Conservation (phyloP, 306 rosid genomes). For the Amphicarpaea edgeworthii region DNA sequence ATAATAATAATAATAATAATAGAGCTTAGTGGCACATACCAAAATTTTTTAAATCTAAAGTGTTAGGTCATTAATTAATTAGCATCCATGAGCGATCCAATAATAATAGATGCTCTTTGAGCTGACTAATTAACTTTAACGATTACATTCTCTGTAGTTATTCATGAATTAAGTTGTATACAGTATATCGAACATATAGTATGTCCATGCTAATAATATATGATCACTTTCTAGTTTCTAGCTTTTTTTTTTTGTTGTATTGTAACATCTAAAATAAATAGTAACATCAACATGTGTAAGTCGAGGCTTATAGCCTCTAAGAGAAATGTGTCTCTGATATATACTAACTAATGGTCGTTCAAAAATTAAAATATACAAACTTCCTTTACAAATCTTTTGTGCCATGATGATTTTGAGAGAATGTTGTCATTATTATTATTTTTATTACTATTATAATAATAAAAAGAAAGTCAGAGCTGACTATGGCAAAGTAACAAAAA, state of each 20-base stretch:
- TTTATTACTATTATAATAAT: no score
- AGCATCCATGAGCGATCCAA: slow-evolving; percentile 10
- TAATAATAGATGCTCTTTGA: background rate
- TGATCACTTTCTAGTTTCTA: background rate
- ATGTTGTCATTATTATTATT: background rate
- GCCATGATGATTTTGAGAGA: slow-evolving; percentile 20
- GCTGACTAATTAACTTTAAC: background rate
- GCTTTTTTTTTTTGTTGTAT: background rate
- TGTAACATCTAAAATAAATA: background rate
- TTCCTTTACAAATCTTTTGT: slow-evolving; percentile 26
- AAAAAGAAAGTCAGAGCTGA: slow-evolving; percentile 16
- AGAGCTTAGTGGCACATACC: slow-evolving; percentile 10
- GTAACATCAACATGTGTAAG: background rate
- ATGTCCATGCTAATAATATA: background rate
- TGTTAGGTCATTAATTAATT: background rate
- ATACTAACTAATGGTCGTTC: background rate
- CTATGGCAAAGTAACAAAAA: slow-evolving; percentile 14
- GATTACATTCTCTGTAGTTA: background rate
- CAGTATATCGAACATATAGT: background rate
- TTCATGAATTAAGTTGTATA: slow-evolving; percentile 2
- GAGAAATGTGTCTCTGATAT: background rate
- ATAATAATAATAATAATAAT: background rate
- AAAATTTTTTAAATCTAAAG: background rate
- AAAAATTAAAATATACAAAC: slow-evolving; percentile 17
- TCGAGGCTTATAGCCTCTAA: background rate